Evolutionary conservation across 495 filamentous ascomycete species (phyloP).

Genomic region (Talaromyces ruber): DNA sequence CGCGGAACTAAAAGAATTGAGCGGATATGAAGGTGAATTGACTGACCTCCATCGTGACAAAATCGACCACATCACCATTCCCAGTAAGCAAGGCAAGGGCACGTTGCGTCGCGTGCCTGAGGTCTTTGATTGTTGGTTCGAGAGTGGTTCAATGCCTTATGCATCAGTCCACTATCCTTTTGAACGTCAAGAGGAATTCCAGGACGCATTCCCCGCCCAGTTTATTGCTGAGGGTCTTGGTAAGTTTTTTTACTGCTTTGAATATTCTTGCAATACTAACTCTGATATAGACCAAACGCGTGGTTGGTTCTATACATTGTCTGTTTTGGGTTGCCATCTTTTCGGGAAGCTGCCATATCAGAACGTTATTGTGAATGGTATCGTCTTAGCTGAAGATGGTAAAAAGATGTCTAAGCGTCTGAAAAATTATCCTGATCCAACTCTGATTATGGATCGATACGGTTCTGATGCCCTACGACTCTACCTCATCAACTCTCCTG

Average conservation of each 20-base stretch:
- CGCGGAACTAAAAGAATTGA: constrained; percentile 76
- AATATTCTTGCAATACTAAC: neutral
- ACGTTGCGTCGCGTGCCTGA: constrained; percentile 72
- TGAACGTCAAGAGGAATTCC: constrained; percentile 78
- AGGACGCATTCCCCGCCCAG: constrained; percentile 74
- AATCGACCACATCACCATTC: constrained; percentile 94
- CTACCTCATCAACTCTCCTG: constrained; percentile 95
- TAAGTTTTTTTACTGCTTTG: neutral
- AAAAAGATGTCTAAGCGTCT: constrained; percentile 99
- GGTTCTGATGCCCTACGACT: constrained; percentile 90
- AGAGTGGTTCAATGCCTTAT: constrained; percentile 95
- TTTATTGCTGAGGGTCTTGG: constrained; percentile 90
- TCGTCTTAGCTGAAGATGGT: constrained; percentile 90
- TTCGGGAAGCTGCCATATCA: constrained; percentile 87
- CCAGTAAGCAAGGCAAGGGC: constrained; percentile 84
- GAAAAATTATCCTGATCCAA: constrained; percentile 95
- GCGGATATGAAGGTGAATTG: constrained; percentile 76
- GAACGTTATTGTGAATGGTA: constrained; percentile 95
- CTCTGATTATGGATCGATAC: constrained; percentile 75
- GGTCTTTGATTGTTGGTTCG: constrained; percentile 98
- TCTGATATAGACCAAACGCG: constrained; percentile 64
- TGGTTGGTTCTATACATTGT: constrained; percentile 96
- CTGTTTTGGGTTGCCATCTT: constrained; percentile 84
- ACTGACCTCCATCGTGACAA: constrained; percentile 92
- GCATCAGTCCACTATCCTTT: constrained; percentile 92